Base-by-base conservation (phyloP, 1,284 basidiomycete genomes). In the Gymnopus androsaceus region DNA sequence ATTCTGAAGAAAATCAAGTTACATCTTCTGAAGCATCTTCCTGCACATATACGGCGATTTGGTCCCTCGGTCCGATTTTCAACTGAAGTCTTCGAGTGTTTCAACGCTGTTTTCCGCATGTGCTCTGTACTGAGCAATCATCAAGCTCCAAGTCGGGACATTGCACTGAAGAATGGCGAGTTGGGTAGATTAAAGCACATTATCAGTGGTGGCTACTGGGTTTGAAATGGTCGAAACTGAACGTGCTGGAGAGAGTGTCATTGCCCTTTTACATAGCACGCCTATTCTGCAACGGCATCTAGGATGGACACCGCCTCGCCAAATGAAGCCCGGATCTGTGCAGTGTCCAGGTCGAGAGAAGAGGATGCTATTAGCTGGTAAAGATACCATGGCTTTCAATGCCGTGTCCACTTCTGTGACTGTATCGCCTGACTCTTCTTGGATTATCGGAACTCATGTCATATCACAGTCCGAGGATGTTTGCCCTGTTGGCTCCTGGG, bases 1-100 rank as follows among this genome's bases (percentile, higher is more conserved):
- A 69, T 76, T 11, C 55, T 66, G 11, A 46, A 54, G 4, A 76
- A 76, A 53, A 58, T 69, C 42, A 77, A 76, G 56, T 59, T 67
- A 3, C 75, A 77, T 56, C 54, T 74, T 23, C 66, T 75, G 2
- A 19, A 61, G 8, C 63, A 67, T 51, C 42, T 65, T n/a, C 58
- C 55, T 15, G 40, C 17, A 4, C 57, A 63, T 42, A 66, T 66
- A 28, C 46, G 58, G 4, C 55, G 63, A 2, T 67, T 66, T 57
- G 64, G 66, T 1, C 66, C 65, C 9, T 60, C 63, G 1, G 57
- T 67, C 9, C 47, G 59, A 0, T 59, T 1, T 71, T 60, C 69
- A 27, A 75, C 71, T 0, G 71, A 77, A 52, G 56, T 63, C 0
- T 73, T 57, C 34, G 66, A 69, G 40, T 58, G 52, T 9, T 69